Conservation (phyloP, 2,329 filamentous ascomycete genomes). For the Lachnum nothofagi region DNA sequence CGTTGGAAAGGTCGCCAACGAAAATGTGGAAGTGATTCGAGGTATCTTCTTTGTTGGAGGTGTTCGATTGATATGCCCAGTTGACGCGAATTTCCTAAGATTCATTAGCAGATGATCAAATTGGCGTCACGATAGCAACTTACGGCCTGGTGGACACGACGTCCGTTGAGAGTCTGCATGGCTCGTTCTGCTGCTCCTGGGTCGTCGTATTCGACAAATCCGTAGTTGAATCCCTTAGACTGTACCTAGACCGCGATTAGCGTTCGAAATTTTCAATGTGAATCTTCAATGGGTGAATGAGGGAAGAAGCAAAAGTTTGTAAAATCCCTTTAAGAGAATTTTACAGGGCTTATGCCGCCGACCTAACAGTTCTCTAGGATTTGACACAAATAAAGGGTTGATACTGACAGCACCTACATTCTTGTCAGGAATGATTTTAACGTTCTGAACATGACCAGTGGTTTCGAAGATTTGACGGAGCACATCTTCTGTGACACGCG, state of each 20-base stretch:
- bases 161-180: slow-evolving; percentile 94
- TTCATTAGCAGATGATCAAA: slow-evolving; percentile 26
- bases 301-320: slow-evolving; percentile 16
- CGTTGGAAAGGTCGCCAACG: slow-evolving; percentile 93
- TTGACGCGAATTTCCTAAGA: slow-evolving; percentile 93
- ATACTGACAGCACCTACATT: slow-evolving; percentile 66
- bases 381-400: slow-evolving; percentile 26
- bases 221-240: slow-evolving; percentile 97
- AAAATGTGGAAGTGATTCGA: slow-evolving; percentile 99
- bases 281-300: slow-evolving; percentile 7
- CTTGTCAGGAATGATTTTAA: slow-evolving; percentile 99
- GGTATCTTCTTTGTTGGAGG: slow-evolving; percentile 89
- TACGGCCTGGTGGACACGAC: slow-evolving; percentile 92
- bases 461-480: slow-evolving; percentile 98
- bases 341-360: slow-evolving; percentile 11
- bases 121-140: slow-evolving; percentile 32
- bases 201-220: slow-evolving; percentile 98
- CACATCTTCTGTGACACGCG: slow-evolving; percentile 91
- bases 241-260: slow-evolving; percentile 44
- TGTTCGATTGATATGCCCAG: slow-evolving; percentile 99
- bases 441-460: slow-evolving; percentile 93
- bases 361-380: slow-evolving; percentile 19
- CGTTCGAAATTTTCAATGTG: slow-evolving; percentile 27
- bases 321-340: slow-evolving; percentile 24
- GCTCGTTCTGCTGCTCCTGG: slow-evolving; percentile 92